phyloP scores from a whole-genome alignment of 345 rosid species.

The Acer yangbiense region DNA sequence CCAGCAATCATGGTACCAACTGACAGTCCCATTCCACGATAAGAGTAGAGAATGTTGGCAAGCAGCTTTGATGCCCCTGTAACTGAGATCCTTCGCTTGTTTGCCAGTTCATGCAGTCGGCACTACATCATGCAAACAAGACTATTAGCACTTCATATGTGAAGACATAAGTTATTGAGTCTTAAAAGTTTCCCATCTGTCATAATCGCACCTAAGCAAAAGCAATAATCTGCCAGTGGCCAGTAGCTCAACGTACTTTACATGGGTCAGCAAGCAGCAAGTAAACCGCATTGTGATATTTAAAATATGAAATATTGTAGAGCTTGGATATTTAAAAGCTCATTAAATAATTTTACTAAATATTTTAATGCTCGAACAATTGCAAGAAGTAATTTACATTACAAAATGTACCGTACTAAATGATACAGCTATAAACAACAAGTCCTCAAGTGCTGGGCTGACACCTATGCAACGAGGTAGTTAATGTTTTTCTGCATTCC shows the following conservation, averaged over 20 bases:
- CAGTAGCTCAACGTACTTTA: not conserved
- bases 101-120: slow-evolving; percentile 95
- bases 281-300: not conserved
- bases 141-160: slow-evolving; percentile 23
- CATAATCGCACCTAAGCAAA: not conserved
- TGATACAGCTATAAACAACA: not conserved
- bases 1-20: slow-evolving; percentile 99
- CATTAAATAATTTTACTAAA: not conserved
- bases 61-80: slow-evolving; percentile 97
- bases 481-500: not conserved
- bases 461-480: not conserved
- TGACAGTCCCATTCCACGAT: slow-evolving; percentile 98
- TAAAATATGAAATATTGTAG: not conserved
- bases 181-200: not conserved
- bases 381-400: too few relatives aligned
- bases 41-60: slow-evolving; percentile 96
- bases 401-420: not conserved
- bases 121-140: slow-evolving; percentile 50
- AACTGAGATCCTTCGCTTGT: slow-evolving; percentile 97
- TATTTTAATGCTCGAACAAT: not conserved
- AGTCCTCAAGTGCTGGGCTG: not conserved
- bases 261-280: slow-evolving; percentile 1
- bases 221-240: not conserved
- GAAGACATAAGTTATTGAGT: not conserved
- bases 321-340: not conserved